A percentile compares a stretch with the other conserved stretches of the same genome.
Evolutionary conservation across 2,329 filamentous ascomycete genomes (phyloP).

Genomic region (Aspergillus unguis): DNA sequence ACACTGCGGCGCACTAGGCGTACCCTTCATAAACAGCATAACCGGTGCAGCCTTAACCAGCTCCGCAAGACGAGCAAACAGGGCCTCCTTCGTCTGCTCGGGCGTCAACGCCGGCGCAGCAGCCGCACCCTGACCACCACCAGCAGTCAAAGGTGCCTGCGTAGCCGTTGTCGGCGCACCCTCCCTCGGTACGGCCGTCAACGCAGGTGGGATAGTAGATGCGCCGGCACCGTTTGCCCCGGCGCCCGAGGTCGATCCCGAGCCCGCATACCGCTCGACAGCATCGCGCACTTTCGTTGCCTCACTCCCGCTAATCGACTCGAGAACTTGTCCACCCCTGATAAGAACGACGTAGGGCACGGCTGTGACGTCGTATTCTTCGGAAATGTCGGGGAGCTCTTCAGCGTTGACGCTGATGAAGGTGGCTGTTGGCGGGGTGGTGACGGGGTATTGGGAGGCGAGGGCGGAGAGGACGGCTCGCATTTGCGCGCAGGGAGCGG

Average conservation of each 20-base stretch:
- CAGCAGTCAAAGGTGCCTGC: constrained; percentile 24
- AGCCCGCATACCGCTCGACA: constrained; percentile 75
- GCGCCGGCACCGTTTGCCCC: constrained; percentile 31
- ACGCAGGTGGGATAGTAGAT: constrained; percentile 39
- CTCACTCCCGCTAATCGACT: constrained; percentile 86
- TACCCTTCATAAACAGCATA: constrained; percentile 99
- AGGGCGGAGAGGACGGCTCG: constrained; percentile 78
- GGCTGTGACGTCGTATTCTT: constrained; percentile 88
- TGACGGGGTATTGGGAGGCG: constrained; percentile 75
- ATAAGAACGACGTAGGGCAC: constrained; percentile 89
- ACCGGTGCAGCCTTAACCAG: constrained; percentile 93
- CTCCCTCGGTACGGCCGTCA: constrained; percentile 40
- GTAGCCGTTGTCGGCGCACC: constrained; percentile 30
- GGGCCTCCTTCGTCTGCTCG: constrained; percentile 73
- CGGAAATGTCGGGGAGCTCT: constrained; percentile 85
- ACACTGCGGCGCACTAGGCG: constrained; percentile 79
- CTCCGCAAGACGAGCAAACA: constrained; percentile 74
- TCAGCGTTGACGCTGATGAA: constrained; percentile 95
- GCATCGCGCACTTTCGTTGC: constrained; percentile 78
- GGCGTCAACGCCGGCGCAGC: constrained; percentile 26
- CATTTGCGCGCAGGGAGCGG: constrained; percentile 94
- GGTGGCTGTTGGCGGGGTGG: constrained; percentile 63
- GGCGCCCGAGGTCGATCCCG: constrained; percentile 18
- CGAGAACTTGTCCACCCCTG: constrained; percentile 69
- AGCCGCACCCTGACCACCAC: neutral